These are phyloP conservation scores for Auriscalpium vulgare DNA, from an alignment of 768 basidiomycete species.

Conservation along the genomic window DNA sequence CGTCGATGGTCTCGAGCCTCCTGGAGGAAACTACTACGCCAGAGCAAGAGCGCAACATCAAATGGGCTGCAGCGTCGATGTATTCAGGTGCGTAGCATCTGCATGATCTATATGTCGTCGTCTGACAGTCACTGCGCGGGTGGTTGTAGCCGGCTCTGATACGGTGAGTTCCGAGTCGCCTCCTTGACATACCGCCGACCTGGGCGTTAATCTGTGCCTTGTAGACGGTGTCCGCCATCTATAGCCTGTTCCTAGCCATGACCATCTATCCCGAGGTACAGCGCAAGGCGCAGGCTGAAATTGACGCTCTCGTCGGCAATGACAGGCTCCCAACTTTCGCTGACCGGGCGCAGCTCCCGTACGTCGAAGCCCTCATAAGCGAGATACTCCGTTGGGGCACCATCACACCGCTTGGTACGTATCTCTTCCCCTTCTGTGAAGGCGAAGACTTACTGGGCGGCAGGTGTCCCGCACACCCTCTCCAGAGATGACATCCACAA, in stretches of 20 bases:
- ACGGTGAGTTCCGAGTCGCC: background rate
- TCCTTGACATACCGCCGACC: too few relatives aligned
- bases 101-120: too few relatives aligned
- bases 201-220: background rate
- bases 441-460: too few relatives aligned
- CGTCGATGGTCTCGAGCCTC: background rate
- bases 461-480: background rate
- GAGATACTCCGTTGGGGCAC: conserved; percentile 5
- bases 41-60: background rate
- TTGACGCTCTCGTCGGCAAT: conserved; percentile 5
- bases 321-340: conserved; percentile 6
- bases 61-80: conserved; percentile 3
- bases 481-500: conserved; percentile 6
- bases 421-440: too few relatives aligned
- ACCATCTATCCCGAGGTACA: conserved; percentile 9
- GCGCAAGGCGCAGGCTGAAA: conserved; percentile 8
- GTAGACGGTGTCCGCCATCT: background rate
- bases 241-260: conserved; percentile 5
- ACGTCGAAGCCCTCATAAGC: background rate
- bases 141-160: background rate
- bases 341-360: background rate
- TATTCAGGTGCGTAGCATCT: background rate
- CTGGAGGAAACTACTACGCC: background rate
- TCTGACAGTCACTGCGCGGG: too few relatives aligned
- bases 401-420: background rate